Percentiles rank a stretch among this genome's conserved stretches.
These are phyloP conservation scores for Parietichytrium sp. DNA, from an alignment of 108 stramenopile genomes.

Conservation along the genomic window DNA sequence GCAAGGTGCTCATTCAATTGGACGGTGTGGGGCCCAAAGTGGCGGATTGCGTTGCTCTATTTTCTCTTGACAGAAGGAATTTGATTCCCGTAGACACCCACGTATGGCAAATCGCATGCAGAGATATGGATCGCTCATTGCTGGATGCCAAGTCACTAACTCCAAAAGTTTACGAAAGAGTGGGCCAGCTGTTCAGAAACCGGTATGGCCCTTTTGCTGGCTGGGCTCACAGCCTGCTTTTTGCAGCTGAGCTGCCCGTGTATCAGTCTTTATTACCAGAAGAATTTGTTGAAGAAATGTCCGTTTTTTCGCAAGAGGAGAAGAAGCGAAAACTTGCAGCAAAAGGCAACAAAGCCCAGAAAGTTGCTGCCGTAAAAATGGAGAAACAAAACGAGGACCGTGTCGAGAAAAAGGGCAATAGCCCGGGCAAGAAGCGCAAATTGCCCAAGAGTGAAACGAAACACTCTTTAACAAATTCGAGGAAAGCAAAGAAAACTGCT, in stretches of 20 bases:
- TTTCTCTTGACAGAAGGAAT: slow-evolving; percentile 78
- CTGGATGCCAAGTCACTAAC: slow-evolving; percentile 79
- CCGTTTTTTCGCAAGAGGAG: slow-evolving; percentile 51
- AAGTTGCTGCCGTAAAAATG: neutral
- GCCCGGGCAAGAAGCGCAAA: too few relatives aligned
- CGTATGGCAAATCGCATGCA: slow-evolving; percentile 90
- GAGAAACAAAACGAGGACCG: neutral
- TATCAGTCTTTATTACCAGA: slow-evolving; percentile 49
- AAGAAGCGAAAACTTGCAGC: slow-evolving; percentile 46
- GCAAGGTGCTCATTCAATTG: slow-evolving; percentile 69
- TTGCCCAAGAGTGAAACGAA: too few relatives aligned
- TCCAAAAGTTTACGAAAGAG: slow-evolving; percentile 81
- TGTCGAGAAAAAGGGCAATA: neutral
- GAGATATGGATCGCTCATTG: slow-evolving; percentile 74
- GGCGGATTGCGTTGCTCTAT: slow-evolving; percentile 97
- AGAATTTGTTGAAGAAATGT: slow-evolving; percentile 48
- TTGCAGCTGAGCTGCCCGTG: slow-evolving; percentile 78
- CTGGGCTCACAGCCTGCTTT: slow-evolving; percentile 97
- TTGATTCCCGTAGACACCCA: slow-evolving; percentile 94
- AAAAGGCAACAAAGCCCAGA: neutral
- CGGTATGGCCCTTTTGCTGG: slow-evolving; percentile 82
- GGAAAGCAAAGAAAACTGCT: too few relatives aligned
- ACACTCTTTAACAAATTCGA: too few relatives aligned
- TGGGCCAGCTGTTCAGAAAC: slow-evolving; percentile 85
- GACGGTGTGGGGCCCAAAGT: slow-evolving; percentile 91